Conservation (phyloP, 768 basidiomycete species). For the Coprinopsis strossmayeri region DNA sequence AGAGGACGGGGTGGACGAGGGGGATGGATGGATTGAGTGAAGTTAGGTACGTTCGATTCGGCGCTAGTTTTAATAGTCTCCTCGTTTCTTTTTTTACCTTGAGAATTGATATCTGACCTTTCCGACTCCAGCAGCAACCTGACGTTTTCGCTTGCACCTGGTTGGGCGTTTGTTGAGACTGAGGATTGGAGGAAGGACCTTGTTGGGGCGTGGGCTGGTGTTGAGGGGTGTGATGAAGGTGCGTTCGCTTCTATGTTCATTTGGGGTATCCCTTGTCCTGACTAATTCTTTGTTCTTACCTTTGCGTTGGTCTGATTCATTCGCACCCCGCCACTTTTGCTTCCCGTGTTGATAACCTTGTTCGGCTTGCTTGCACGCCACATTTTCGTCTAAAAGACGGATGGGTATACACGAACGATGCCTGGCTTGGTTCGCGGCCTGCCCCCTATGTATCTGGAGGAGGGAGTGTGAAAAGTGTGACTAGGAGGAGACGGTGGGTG, state of each 20-base stretch:
- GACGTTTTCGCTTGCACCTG: constrained; percentile 68
- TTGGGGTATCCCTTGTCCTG: neutral
- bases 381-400: constrained; percentile 39
- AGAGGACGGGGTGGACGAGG: constrained; percentile 64
- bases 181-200: constrained; percentile 75
- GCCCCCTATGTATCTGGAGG: constrained; percentile 37
- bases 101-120: neutral
- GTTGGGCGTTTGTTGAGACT: constrained; percentile 69
- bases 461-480: constrained; percentile 50
- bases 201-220: constrained; percentile 47
- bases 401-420: constrained; percentile 79
- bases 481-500: constrained; percentile 64
- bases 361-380: neutral
- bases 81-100: neutral
- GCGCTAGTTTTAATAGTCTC: too few species aligned
- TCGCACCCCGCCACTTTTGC: neutral
- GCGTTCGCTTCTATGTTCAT: constrained; percentile 3
- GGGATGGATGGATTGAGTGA: constrained; percentile 69
- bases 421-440: constrained; percentile 52
- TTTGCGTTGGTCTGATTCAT: too few species aligned
- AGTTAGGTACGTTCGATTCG: constrained; percentile 50
- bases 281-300: too few species aligned
- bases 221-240: constrained; percentile 27
- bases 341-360: neutral
- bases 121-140: constrained; percentile 59